A percentile compares a stretch with the other conserved stretches of the same genome.
Conservation (phyloP, 176 grass and related monocot species). For the Oryza coarctata region DNA sequence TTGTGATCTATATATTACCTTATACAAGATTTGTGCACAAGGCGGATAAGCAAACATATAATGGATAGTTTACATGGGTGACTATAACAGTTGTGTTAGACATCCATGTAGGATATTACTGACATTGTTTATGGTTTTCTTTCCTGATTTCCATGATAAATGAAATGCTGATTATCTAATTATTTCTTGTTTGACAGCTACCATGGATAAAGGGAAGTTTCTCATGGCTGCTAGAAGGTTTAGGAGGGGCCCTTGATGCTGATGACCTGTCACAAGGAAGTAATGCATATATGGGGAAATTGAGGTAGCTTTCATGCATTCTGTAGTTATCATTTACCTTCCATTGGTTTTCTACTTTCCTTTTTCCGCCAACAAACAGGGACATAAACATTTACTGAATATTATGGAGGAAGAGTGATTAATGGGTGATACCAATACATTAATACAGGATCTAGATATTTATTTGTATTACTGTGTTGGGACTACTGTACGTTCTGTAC, state of each 20-base stretch:
- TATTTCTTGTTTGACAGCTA: neutral
- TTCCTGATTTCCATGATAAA: neutral
- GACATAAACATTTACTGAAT: neutral
- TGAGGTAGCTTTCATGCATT: slow-evolving; percentile 41
- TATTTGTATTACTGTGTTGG: neutral
- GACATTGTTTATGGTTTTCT: neutral
- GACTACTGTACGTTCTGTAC: neutral
- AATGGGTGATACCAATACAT: neutral
- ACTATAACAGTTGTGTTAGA: neutral
- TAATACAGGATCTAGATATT: neutral
- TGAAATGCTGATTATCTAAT: neutral
- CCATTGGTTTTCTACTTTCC: neutral
- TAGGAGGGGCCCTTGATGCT: slow-evolving; percentile 49
- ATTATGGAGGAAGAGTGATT: neutral
- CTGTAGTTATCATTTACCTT: neutral
- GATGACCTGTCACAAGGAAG: slow-evolving; percentile 58
- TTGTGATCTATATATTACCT: neutral
- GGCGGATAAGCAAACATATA: neutral
- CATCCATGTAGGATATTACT: neutral
- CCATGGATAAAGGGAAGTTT: slow-evolving; percentile 60
- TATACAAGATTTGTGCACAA: neutral
- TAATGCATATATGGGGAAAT: slow-evolving; percentile 61
- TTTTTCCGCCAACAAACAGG: neutral
- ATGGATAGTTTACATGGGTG: neutral
- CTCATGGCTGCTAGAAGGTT: slow-evolving; percentile 57